Evolutionary conservation across 208 protist species (phyloP), one percentile per base, ranked within the genome.

Genomic region (Trypanosoma cruzi): DNA sequence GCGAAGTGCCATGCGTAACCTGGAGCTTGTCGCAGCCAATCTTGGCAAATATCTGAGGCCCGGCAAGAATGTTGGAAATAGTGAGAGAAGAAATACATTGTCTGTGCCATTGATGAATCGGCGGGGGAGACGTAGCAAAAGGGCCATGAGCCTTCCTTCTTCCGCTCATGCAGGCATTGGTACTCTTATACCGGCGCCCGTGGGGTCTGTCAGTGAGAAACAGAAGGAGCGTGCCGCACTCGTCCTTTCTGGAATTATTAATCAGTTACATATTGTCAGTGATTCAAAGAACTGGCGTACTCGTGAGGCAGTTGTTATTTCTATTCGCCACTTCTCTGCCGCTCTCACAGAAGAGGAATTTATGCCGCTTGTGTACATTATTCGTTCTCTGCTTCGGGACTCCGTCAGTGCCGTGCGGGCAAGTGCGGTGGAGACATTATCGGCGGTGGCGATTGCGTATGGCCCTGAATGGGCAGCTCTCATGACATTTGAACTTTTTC

Each of bases 201-300:
- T n/a, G n/a, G 37, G 13, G 26, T 24, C 22, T 28, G 29, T 64
- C 8, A 29, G 54, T 16, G 28, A 55, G 11, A 18, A 44, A 18
- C 28, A 57, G 1, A 36, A 57, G 18, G 50, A 74, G 40, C 67
- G 79, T 22, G 72, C 71, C 40, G 62, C 75, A 29, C 11, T 59
- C 18, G 77, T 86, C 11, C 71, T 83, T 8, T 49, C 40, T 13
- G 56, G 54, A 36, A 71, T 91, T 48, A 68, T 84, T 36, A 65
- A 73, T 7, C 69, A 79, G 37, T 63, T 94, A 11, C 66, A 73
- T 56, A 37, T 49, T 58, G 81, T 91, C 31, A 82, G 85, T 26
- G 79, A 82, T 56, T 85, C 88, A 4, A 72, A 72, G 37, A 94
- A 88, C 75, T 94, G 89, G 86, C 83, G 86, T 36, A 72, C 89